A percentile compares a stretch with the other conserved stretches of the same genome.
These are phyloP conservation scores for Porpolomopsis calyptriformis DNA, from an alignment of 768 basidiomycete genomes.

Conservation along the genomic window DNA sequence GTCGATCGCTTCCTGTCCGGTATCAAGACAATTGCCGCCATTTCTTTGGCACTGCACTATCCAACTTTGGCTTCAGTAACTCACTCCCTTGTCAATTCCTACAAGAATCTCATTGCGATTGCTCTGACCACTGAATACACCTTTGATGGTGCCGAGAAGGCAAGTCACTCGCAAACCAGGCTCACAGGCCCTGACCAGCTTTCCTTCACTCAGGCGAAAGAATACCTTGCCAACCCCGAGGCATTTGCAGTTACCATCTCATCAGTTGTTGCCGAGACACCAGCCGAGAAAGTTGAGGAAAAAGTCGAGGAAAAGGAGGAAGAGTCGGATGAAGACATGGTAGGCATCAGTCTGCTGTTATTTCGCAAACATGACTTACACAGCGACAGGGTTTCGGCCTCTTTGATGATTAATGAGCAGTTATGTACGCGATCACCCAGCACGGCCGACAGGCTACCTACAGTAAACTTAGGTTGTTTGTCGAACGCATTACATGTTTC, in stretches of 20 bases:
- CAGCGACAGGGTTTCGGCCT: constrained; percentile 75
- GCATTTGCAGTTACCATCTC: constrained; percentile 86
- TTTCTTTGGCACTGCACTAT: constrained; percentile 93
- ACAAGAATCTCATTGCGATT: constrained; percentile 95
- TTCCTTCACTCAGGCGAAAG: constrained; percentile 60
- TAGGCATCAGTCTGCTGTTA: constrained; percentile 24
- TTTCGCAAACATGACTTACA: neutral
- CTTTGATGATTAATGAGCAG: constrained; percentile 74
- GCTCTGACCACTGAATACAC: constrained; percentile 87
- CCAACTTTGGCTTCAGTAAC: constrained; percentile 89
- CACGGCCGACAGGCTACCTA: too few relatives aligned
- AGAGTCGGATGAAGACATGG: constrained; percentile 85
- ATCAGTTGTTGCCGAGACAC: constrained; percentile 42
- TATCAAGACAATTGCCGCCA: constrained; percentile 89
- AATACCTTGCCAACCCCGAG: constrained; percentile 94
- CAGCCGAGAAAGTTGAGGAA: constrained; percentile 49
- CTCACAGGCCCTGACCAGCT: neutral
- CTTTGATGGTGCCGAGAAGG: constrained; percentile 91
- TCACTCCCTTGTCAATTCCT: constrained; percentile 95
- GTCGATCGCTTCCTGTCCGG: constrained; percentile 86
- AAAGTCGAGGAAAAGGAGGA: constrained; percentile 79
- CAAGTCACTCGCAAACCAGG: constrained; percentile 24
- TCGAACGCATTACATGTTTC: too few relatives aligned
- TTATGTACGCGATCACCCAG: too few relatives aligned
- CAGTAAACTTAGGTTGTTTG: too few relatives aligned